Conservation (phyloP, 768 basidiomycete species). For the Collybiopsis confluens region DNA sequence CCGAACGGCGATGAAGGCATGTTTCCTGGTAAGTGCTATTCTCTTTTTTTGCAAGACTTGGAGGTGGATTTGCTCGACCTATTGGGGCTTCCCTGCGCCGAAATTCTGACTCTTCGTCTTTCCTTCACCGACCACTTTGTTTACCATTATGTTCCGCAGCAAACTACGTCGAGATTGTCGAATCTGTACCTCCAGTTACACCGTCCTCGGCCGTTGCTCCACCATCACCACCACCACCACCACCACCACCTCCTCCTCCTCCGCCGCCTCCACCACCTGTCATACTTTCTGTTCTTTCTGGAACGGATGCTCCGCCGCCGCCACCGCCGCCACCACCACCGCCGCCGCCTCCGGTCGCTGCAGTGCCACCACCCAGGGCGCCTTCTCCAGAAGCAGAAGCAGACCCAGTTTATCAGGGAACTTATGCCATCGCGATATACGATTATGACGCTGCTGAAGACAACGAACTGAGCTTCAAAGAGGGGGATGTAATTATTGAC, state of each 20-base stretch:
- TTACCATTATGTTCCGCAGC: constrained; percentile 33
- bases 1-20: constrained; percentile 70
- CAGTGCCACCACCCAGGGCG: constrained; percentile 23
- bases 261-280: background rate
- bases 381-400: constrained; percentile 46
- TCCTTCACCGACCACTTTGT: too few species aligned
- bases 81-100: too few species aligned
- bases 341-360: constrained; percentile 32
- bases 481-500: constrained; percentile 74
- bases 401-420: constrained; percentile 35
- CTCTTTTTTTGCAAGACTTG: constrained; percentile 2
- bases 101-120: background rate
- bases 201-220: constrained; percentile 46
- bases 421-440: constrained; percentile 18
- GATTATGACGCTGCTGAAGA: constrained; percentile 91
- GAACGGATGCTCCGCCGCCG: background rate
- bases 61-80: background rate
- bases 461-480: constrained; percentile 83
- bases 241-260: constrained; percentile 27
- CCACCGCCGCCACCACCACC: constrained; percentile 15
- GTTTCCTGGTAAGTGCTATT: constrained; percentile 65
- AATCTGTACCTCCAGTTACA: constrained; percentile 35
- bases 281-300: background rate
- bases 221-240: constrained; percentile 47
- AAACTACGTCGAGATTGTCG: constrained; percentile 82